A percentile compares a stretch with the other conserved stretches of the same genome.
Conservation (phyloP, 169 alveolate genomes). For the Plasmodium relictum region DNA sequence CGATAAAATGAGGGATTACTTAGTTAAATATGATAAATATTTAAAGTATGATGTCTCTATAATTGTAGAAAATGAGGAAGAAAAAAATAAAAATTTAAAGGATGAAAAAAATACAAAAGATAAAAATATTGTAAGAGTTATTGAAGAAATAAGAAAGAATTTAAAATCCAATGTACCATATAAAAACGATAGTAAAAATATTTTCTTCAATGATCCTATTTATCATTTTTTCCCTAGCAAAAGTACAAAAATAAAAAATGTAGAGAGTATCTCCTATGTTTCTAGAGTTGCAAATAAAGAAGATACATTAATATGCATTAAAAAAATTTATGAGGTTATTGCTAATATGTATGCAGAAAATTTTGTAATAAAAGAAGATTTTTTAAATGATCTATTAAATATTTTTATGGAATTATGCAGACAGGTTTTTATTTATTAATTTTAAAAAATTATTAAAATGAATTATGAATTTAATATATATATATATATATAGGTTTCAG, state of each 20-base stretch:
- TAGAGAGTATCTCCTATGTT: constrained; percentile 49
- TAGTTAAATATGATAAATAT: constrained; percentile 20
- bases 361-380: constrained; percentile 39
- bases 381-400: constrained; percentile 22
- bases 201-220: constrained; percentile 60
- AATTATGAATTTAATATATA: background rate
- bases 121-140: constrained; percentile 60
- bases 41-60: constrained; percentile 54
- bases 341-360: constrained; percentile 34
- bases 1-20: constrained; percentile 36
- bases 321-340: constrained; percentile 39
- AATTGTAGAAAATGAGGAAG: constrained; percentile 37
- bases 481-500: constrained; percentile 30
- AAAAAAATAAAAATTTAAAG: constrained; percentile 15
- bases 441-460: background rate
- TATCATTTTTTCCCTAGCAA: constrained; percentile 52
- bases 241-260: constrained; percentile 31
- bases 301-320: constrained; percentile 40
- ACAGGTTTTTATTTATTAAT: constrained; percentile 13
- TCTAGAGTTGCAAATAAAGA: constrained; percentile 61
- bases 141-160: constrained; percentile 55
- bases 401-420: constrained; percentile 71
- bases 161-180: constrained; percentile 39
- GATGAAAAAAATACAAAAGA: constrained; percentile 50
- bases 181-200: constrained; percentile 56